A percentile compares a stretch with the other conserved stretches of the same genome.
Conservation (phyloP, 371 early-diverging fungal genomes). For the Apophysomyces variabilis region DNA sequence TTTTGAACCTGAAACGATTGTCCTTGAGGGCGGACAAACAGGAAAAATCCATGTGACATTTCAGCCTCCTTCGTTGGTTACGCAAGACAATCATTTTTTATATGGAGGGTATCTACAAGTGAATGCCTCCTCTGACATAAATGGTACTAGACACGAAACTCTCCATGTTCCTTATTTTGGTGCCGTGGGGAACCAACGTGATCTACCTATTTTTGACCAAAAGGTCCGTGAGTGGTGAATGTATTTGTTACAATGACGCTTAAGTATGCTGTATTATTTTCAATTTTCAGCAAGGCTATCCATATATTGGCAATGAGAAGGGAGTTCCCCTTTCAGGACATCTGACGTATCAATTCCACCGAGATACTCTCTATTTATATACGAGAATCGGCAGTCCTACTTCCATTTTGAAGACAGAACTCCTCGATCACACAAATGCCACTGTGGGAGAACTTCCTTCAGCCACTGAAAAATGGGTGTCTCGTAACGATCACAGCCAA, state of each 20-base stretch:
- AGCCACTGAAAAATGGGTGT: slow-evolving; percentile 1
- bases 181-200: slow-evolving; percentile 10
- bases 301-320: slow-evolving; percentile 3
- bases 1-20: slow-evolving; percentile 1
- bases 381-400: slow-evolving; percentile 18
- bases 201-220: slow-evolving; percentile 11
- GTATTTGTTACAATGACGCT: too few species aligned
- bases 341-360: neutral
- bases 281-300: slow-evolving; percentile 10
- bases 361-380: neutral
- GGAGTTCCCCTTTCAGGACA: neutral
- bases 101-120: slow-evolving; percentile 15
- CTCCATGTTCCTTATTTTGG: slow-evolving; percentile 14
- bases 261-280: too few species aligned
- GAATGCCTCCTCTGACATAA: neutral
- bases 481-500: slow-evolving; percentile 20
- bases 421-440: neutral
- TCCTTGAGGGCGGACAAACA: neutral
- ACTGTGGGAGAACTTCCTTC: slow-evolving; percentile 10
- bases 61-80: neutral
- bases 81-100: slow-evolving; percentile 8
- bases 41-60: slow-evolving; percentile 1
- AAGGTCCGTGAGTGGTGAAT: neutral
- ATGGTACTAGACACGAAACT: slow-evolving; percentile 2
- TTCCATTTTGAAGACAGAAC: slow-evolving; percentile 2